Evolutionary conservation across 163 green algal genomes (phyloP).

Genomic region (Chlorella variabilis): DNA sequence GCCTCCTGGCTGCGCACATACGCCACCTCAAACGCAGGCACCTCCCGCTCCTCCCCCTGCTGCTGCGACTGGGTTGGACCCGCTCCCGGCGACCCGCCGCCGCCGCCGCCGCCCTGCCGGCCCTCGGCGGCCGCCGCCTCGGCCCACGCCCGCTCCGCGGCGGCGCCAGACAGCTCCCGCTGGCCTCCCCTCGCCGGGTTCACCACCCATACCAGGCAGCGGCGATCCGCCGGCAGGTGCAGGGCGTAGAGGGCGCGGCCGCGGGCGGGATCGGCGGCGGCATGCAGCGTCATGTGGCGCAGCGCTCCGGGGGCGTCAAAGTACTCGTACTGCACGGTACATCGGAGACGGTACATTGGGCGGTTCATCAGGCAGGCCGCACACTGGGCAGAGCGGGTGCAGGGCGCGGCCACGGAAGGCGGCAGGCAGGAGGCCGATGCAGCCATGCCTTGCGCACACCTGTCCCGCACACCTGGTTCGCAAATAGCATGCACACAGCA

Average conservation of each 20-base stretch:
- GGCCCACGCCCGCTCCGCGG: slow-evolving; percentile 63
- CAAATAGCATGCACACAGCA: not conserved
- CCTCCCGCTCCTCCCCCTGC: not conserved
- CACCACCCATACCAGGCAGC: slow-evolving; percentile 48
- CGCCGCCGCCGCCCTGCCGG: not conserved
- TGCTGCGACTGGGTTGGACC: too few relatives aligned
- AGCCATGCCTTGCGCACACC: too few relatives aligned
- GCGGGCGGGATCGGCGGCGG: slow-evolving; percentile 48
- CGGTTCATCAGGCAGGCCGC: not conserved
- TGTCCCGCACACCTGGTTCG: too few relatives aligned
- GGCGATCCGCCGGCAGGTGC: slow-evolving; percentile 56
- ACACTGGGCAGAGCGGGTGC: not conserved
- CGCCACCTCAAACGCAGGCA: slow-evolving; percentile 26
- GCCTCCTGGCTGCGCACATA: slow-evolving; percentile 35
- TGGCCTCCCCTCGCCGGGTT: slow-evolving; percentile 59
- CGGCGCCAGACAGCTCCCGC: slow-evolving; percentile 54
- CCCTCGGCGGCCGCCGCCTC: slow-evolving; percentile 52
- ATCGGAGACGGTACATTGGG: not conserved
- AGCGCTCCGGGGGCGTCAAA: slow-evolving; percentile 47
- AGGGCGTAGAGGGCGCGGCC: slow-evolving; percentile 66
- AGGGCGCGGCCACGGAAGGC: too few relatives aligned
- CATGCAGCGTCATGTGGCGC: slow-evolving; percentile 76
- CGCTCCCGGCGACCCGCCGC: not conserved
- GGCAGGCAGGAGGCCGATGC: not conserved
- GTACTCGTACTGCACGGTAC: slow-evolving; percentile 32